phyloP scores from a whole-genome alignment of 2,329 filamentous ascomycete genomes.

The Falciphora oryzae region DNA sequence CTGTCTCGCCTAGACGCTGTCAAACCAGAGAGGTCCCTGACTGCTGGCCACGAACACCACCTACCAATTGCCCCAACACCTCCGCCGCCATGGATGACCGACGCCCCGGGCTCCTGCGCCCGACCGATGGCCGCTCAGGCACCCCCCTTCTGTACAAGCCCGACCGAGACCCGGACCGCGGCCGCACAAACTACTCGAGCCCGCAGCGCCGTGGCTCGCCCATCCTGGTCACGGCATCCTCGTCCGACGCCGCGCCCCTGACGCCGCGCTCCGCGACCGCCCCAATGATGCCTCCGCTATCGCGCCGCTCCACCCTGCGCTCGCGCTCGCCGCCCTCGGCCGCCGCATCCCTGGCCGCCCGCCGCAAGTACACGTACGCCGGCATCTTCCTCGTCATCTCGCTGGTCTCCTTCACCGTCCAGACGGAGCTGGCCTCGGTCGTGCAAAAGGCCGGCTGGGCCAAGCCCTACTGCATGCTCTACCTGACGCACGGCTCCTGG shows the following conservation, averaged over 20 bases:
- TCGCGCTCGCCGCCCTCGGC: conserved; percentile 68
- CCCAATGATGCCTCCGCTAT: conserved; percentile 30
- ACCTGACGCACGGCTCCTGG: conserved; percentile 95
- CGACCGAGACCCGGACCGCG: conserved; percentile 10
- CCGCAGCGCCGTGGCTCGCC: conserved; percentile 9
- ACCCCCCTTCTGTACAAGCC: conserved; percentile 9
- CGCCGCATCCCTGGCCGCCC: conserved; percentile 56
- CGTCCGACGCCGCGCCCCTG: conserved; percentile 17
- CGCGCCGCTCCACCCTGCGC: conserved; percentile 63
- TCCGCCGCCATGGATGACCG: conserved; percentile 2
- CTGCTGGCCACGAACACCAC: not conserved
- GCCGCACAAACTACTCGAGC: conserved; percentile 10
- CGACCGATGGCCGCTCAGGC: conserved; percentile 5
- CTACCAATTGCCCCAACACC: no score
- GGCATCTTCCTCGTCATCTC: conserved; percentile 77
- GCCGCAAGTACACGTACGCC: conserved; percentile 81
- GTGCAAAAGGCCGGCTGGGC: conserved; percentile 93
- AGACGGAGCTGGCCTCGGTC: conserved; percentile 93
- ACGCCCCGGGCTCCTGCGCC: conserved; percentile 7
- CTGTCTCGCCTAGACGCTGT: no score
- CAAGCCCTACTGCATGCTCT: conserved; percentile 99
- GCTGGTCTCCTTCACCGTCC: conserved; percentile 81
- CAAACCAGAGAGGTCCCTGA: not conserved
- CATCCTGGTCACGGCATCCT: not conserved
- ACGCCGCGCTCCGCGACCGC: conserved; percentile 25